A percentile compares a stretch with the other conserved stretches of the same genome.
These are phyloP conservation scores for Thermomucor indicae-seudaticae DNA, from an alignment of 371 early-diverging fungal genomes.

Conservation along the genomic window DNA sequence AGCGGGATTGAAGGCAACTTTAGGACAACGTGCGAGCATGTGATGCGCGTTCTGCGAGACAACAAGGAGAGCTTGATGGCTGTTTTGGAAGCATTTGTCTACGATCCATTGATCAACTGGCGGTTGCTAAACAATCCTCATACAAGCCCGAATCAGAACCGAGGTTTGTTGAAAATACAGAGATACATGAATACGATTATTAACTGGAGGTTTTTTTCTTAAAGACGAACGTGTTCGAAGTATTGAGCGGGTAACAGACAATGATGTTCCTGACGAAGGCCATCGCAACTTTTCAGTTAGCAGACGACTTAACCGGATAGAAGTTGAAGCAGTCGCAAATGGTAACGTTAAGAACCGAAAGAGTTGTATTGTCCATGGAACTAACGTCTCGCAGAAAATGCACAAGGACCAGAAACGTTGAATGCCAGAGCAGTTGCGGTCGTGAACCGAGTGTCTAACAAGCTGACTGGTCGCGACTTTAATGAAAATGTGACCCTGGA, in stretches of 20 bases:
- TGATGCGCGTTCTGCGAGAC: conserved; percentile 93
- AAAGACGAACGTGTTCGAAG: conserved; percentile 39
- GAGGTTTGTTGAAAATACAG: conserved; percentile 12
- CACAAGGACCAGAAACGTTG: conserved; percentile 40
- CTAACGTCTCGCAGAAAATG: conserved; percentile 26
- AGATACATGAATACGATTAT: too few relatives aligned
- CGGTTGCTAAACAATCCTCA: conserved; percentile 49
- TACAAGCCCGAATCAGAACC: conserved; percentile 39
- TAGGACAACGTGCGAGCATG: conserved; percentile 93
- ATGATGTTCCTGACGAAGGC: conserved; percentile 38
- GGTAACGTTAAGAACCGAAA: conserved; percentile 17
- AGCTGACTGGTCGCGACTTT: conserved; percentile 91
- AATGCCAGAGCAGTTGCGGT: conserved; percentile 61
- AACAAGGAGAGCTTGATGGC: conserved; percentile 98
- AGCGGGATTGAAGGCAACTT: conserved; percentile 96
- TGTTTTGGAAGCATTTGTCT: conserved; percentile 96
- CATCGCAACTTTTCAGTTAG: conserved; percentile 47
- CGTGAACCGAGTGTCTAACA: conserved; percentile 67
- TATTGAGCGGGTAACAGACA: conserved; percentile 30
- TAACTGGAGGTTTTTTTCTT: too few relatives aligned
- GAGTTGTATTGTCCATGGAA: too few relatives aligned
- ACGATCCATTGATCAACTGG: conserved; percentile 98
- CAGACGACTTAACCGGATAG: conserved; percentile 41
- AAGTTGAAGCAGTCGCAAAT: conserved; percentile 47
- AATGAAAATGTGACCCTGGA: conserved; percentile 78